phyloP scores from a whole-genome alignment of 2,329 filamentous ascomycete species.

The Cercospora canescens region DNA sequence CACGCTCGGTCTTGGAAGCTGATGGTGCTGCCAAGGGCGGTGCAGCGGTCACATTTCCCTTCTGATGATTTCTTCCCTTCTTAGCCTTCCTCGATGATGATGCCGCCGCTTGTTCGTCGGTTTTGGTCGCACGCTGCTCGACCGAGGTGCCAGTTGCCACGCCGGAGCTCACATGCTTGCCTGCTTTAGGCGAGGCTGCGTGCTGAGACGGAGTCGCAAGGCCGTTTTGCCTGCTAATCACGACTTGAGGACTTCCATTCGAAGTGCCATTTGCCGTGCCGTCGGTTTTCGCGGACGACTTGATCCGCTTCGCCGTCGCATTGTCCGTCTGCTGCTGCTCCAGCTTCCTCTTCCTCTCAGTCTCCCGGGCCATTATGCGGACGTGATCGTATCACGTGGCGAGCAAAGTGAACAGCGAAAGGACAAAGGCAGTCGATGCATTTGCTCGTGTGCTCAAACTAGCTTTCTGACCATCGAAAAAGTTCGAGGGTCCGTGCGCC shows the following conservation, averaged over 20 bases:
- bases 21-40: neutral
- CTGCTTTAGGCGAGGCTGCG: neutral
- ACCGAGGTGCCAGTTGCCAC: neutral
- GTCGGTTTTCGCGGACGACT: slow-evolving; percentile 18
- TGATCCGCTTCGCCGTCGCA: slow-evolving; percentile 23
- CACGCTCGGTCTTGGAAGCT: neutral
- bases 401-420: neutral
- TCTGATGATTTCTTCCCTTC: slow-evolving; percentile 8
- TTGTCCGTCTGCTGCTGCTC: slow-evolving; percentile 21
- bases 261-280: slow-evolving; percentile 14
- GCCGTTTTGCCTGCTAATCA: neutral
- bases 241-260: slow-evolving; percentile 3
- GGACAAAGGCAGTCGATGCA: neutral
- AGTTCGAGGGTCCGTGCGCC: slow-evolving; percentile 14
- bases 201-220: neutral
- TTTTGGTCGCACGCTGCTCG: neutral
- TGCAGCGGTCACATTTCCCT: neutral
- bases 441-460: slow-evolving; percentile 8
- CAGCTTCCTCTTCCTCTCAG: slow-evolving; percentile 25
- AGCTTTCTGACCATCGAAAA: slow-evolving; percentile 12
- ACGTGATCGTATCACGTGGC: neutral
- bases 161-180: slow-evolving; percentile 4
- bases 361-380: slow-evolving; percentile 21
- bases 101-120: neutral
- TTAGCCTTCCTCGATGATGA: slow-evolving; percentile 16